Conservation (phyloP, 176 grass and related monocot species). For the Bolboschoenus planiculmis region DNA sequence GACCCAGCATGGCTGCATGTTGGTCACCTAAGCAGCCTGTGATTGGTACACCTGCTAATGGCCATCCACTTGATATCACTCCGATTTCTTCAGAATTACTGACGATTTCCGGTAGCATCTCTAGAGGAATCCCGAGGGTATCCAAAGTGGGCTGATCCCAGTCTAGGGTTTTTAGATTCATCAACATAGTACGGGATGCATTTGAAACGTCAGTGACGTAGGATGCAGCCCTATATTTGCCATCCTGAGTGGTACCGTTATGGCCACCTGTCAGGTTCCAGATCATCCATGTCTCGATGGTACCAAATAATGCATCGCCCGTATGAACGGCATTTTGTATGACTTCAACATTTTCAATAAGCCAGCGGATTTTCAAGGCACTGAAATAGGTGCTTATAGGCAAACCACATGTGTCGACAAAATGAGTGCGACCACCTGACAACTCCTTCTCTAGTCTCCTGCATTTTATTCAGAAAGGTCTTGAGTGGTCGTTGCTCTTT, state of each 20-base stretch:
- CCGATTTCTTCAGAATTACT: constrained; percentile 80
- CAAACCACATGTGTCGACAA: constrained; percentile 62
- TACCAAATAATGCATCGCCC: constrained; percentile 81
- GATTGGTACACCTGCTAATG: constrained; percentile 57
- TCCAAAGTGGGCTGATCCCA: constrained; percentile 67
- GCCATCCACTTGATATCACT: constrained; percentile 43
- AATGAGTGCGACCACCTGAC: constrained; percentile 62
- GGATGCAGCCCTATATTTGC: constrained; percentile 34
- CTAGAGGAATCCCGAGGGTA: constrained; percentile 39
- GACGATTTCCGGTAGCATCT: constrained; percentile 80
- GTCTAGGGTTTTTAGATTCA: constrained; percentile 76
- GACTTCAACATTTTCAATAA: constrained; percentile 83
- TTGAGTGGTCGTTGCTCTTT: background rate
- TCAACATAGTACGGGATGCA: constrained; percentile 89
- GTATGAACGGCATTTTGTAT: constrained; percentile 45
- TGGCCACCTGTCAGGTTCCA: constrained; percentile 88
- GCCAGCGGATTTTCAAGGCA: constrained; percentile 74
- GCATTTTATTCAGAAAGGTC: background rate
- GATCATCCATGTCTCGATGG: constrained; percentile 88
- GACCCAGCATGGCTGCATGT: constrained; percentile 79
- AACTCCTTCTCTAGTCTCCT: constrained; percentile 85
- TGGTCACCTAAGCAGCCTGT: constrained; percentile 79
- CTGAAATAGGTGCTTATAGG: constrained; percentile 97
- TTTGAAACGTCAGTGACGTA: constrained; percentile 94
- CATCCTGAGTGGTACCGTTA: constrained; percentile 22